Conservation (phyloP, 495 filamentous ascomycete species). For the Letharia lupina region DNA sequence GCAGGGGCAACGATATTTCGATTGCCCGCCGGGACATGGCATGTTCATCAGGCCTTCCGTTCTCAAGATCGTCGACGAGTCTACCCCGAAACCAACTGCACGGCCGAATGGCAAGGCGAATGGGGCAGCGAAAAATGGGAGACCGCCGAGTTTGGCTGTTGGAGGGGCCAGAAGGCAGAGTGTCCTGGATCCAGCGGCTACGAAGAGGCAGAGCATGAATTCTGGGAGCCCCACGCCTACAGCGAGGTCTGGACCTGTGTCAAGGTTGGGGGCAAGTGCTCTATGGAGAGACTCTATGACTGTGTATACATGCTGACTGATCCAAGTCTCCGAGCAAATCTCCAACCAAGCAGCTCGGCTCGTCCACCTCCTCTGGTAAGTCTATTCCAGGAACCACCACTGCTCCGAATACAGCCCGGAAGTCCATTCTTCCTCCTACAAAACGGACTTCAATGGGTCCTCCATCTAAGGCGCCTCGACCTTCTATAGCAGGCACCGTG, state of each 20-base stretch:
- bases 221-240: constrained; percentile 57
- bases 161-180: constrained; percentile 33
- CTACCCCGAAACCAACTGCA: constrained; percentile 36
- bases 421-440: constrained; percentile 40
- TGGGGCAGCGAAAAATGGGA: constrained; percentile 24
- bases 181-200: constrained; percentile 41
- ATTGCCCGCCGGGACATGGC: constrained; percentile 68
- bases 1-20: constrained; percentile 83
- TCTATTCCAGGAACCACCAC: constrained; percentile 49
- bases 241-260: constrained; percentile 39
- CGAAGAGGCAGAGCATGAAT: constrained; percentile 60
- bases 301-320: constrained; percentile 12
- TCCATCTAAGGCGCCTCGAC: constrained; percentile 38
- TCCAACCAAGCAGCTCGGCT: constrained; percentile 65
- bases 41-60: constrained; percentile 77
- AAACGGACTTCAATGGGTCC: constrained; percentile 64
- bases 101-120: constrained; percentile 24
- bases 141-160: constrained; percentile 31
- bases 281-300: constrained; percentile 7
- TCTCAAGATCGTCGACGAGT: constrained; percentile 47
- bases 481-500: constrained; percentile 34
- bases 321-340: constrained; percentile 67
- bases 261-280: constrained; percentile 52
- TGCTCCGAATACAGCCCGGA: constrained; percentile 44
- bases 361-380: constrained; percentile 46